phyloP scores from a whole-genome alignment of 257 asterid genomes.

The Paraleonurus japonicus region DNA sequence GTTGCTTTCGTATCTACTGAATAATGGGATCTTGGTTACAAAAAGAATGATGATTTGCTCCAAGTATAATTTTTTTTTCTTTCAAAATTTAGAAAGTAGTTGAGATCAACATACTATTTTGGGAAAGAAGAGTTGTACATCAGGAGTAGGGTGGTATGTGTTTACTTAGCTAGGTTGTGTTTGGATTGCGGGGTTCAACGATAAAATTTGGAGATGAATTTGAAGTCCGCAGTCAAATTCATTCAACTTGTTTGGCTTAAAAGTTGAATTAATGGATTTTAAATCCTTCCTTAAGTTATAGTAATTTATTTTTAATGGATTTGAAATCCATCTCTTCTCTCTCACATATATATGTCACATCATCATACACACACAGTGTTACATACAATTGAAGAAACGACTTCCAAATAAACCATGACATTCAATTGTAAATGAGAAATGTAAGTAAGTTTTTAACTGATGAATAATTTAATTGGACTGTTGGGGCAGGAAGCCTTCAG shows the following conservation, averaged over 20 bases:
- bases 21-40: neutral
- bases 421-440: neutral
- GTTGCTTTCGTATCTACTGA: too few species aligned
- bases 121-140: neutral
- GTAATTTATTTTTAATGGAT: neutral
- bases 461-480: neutral
- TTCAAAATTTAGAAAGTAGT: neutral
- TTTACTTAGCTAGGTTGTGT: constrained; percentile 11
- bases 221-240: neutral
- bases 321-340: neutral
- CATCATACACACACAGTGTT: neutral
- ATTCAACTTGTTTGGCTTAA: neutral
- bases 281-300: neutral
- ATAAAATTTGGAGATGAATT: neutral
- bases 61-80: neutral
- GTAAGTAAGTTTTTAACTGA: neutral
- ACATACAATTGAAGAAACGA: neutral
- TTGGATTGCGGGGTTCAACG: neutral
- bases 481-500: neutral
- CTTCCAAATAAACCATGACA: neutral
- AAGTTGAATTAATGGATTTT: neutral
- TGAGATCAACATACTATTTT: neutral
- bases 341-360: neutral
- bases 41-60: neutral
- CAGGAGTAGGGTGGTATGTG: neutral